Base-by-base conservation (phyloP, 164 flowering plant genomes). In the Taxillus chinensis region DNA sequence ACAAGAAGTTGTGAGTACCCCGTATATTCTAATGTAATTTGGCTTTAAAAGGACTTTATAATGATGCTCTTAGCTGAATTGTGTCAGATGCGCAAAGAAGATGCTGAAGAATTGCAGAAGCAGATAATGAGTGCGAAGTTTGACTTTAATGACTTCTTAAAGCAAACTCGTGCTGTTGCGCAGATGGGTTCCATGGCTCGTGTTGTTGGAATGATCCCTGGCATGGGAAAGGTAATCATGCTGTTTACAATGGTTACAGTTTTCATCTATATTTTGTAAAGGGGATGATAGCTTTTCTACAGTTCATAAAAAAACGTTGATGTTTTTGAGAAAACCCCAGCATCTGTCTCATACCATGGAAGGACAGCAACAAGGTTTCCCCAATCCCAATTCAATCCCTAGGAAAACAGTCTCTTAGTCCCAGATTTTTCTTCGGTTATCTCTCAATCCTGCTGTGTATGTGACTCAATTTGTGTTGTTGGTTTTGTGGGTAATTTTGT, bases 161-260 rank as follows among this genome's bases (percentile, higher is more conserved):
- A 90, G 83, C 98, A 93, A 74, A 93, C 98, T 17, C 90, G 92
- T 59, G 79, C 93, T 62, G 95, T 93, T 74, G 98, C 98, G 67
- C 82, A 62, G 37, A 93, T 93, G 98, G 98, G 97, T 72, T 86
- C 98, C 55, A 79, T 93, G 92, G 78, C 81, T 57, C 92, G 92
- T 68, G 91, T 93, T 60, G 63, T 90, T 74, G 98, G 98, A 65
- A 93, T 93, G 98, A 90, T 93, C 63, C 98, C 98, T 12, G 98
- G 98, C 65, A 93, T 93, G 98, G 86, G 80, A 41, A 92, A 88
- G 96, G 98, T 92, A 81, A 4, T 61, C 60, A 39, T 17, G 64
- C 15, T 53, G 27, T 5, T 42, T 53, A 45, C 62, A 39, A 8
- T 7, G 61, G 37, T 51, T 7, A 48, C 16, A 39, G 27, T 61